Evolutionary conservation across 345 rosid species (phyloP), one percentile per base, ranked within the genome.

Genomic region (Punica granatum): DNA sequence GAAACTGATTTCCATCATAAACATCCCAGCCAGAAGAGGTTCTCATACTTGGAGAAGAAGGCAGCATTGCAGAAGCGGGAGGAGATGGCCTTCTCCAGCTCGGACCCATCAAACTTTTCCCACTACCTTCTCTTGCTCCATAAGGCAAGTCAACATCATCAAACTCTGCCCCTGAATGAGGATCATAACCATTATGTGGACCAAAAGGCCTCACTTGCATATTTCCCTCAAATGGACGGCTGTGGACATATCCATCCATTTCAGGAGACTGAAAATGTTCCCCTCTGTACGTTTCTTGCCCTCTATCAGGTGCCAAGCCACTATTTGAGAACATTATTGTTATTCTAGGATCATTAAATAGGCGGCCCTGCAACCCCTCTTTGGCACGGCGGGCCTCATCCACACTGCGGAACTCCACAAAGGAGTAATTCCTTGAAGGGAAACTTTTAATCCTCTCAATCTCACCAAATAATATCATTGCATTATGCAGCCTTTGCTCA

Each of bases 391-490:
- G 85, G 71, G 99, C 99, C 84, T 95, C 99, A 75, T 88, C 97
- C 34, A 83, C 84, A 67, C 97, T 95, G 69, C 99, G 84, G 76
- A 95, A 95, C 79, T 92, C 98, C 73, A 92, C 98, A 78, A 92
- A 90, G 46, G 98, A 83, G 76, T 79, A 95, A 77, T 95, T 73
- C 75, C 87, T 90, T 54, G 89, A 75, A 46, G 93, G 97, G 64
- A 84, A 92, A 67, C 96, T 87, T 70, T 82, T 91, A 32, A 78
- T 88, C 69, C 84, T 83, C 85, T 92, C 98, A 72, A 95, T 95
- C 88, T 95, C 99, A 31, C 99, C 99, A 79, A 84, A 95, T 51
- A 95, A 84, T 75, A 95, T 95, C 97, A 95, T 86, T 32, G 96
- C 92, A 83, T 95, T 95, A 75, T 95, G 99, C 67, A 95, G 89